Conservation (phyloP, 2,329 filamentous ascomycete species). For the Aspergillus fischeri region DNA sequence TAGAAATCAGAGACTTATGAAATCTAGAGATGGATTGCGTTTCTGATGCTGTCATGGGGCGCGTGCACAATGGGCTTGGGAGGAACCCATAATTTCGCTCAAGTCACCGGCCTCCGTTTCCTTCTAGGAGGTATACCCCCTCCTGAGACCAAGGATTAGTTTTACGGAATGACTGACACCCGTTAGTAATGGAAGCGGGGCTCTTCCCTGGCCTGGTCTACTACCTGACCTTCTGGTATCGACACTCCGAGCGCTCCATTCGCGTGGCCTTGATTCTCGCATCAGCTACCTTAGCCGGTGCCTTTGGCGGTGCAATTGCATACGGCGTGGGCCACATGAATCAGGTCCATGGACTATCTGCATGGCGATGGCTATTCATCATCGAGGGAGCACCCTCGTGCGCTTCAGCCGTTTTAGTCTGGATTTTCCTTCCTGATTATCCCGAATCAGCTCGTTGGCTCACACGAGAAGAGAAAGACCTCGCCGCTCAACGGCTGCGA, state of each 20-base stretch:
- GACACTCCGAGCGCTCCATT: conserved; percentile 52
- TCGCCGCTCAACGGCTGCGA: conserved; percentile 40
- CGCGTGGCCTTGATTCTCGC: conserved; percentile 54
- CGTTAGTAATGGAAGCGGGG: conserved; percentile 45
- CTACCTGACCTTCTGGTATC: conserved; percentile 54
- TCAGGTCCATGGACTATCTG: conserved; percentile 31
- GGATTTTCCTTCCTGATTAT: conserved; percentile 47
- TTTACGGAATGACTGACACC: background rate
- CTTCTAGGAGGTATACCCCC: conserved; percentile 36
- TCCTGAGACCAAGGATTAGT: background rate
- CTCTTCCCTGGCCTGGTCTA: conserved; percentile 49
- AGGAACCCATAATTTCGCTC: conserved; percentile 40
- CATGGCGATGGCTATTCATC: conserved; percentile 49
- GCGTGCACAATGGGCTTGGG: conserved; percentile 47
- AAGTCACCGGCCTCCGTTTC: conserved; percentile 45
- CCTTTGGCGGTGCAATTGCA: conserved; percentile 54
- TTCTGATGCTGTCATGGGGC: conserved; percentile 50
- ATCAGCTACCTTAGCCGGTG: conserved; percentile 53
- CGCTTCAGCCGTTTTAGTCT: conserved; percentile 38
- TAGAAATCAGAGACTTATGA: background rate
- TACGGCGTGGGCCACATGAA: conserved; percentile 46
- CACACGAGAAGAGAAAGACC: conserved; percentile 39
- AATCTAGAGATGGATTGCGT: conserved; percentile 43
- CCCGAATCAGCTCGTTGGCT: conserved; percentile 48
- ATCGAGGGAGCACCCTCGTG: conserved; percentile 41